Evolutionary conservation across 2,329 filamentous ascomycete species (phyloP), one percentile per base, ranked within the genome.

Genomic region (Stagonosporopsis chrysanthemi): DNA sequence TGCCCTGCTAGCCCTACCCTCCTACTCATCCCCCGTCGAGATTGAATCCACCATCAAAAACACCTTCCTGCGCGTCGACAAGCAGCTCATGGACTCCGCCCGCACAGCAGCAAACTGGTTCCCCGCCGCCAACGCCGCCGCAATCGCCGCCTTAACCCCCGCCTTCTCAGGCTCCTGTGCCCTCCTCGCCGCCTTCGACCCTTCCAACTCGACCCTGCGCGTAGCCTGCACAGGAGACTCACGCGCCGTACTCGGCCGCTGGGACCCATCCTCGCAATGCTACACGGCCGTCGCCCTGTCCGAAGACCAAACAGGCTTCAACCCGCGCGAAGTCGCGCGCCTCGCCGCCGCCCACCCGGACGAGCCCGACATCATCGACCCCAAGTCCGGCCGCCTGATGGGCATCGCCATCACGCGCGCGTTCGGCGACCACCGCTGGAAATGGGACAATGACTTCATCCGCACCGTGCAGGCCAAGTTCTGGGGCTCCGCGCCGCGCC

Each of bases 191-290:
- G 74, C 89, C 1, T 89, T 85, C 66, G 86, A 91, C 59, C 80
- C 85, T 0, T 56, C 64, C 0, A 77, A 78, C 1, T 78, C 79
- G 5, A 83, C 78, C 0, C 74, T 91, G 0, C 83, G 84, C 23
- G 86, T 89, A 2, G 88, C 88, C 0, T 87, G 86, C 60, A 84
- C 84, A 0, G 89, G 89, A 0, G 88, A 91, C 74, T 90, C 86
- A 0, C 82, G 88, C 33, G 87, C 87, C 11, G 86, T 90, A 0
- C 78, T 90, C 0, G 88, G 87, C 1, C 72, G 78, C 58, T 79
- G 80, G 75, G 78, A 81, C 12, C 49, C 75, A 0, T 68, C 78
- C 0, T 52, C 65, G 8, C 75, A 78, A 0, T 77, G 73, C 19
- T 90, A 87, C 78, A 71, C 79, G 2, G 78, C 81, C 0, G 79